Evolutionary conservation across 257 asterid genomes (phyloP), one percentile per base, ranked within the genome.

Genomic region (Schizonepeta tenuifolia): DNA sequence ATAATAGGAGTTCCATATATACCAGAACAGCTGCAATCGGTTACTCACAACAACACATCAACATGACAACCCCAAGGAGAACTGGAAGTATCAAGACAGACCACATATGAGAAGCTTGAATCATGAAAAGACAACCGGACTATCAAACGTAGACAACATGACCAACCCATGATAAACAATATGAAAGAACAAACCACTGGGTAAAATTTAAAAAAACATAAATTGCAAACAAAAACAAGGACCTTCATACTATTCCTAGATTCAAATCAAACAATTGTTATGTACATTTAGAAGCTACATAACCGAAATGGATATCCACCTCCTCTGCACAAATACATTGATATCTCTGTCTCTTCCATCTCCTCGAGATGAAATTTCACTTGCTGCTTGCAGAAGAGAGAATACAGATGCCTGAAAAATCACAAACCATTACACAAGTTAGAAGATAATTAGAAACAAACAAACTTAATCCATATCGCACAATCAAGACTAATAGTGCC

Each of bases 261-360:
- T 70, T 26, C 22, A 56, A 51, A 65, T 69, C n/a, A 71, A 22
- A 35, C 51, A 54, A 72, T 60, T 69, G 51, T 17, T 41, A 65
- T 8, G 31, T 61, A 66, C 9, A 38, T 59, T 24, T 43, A 62
- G 62, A 73, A 65, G 71, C 66, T 69, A 65, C 47, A 59, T 15
- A 55, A 65, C 50, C n/a, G 59, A 50, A 61, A 68, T 62, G 50
- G 68, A 38, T 44, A 10, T n/a, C 11, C 80, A 95, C 99, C 99
- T 90, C 81, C 93, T 85, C 75, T 92, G 92, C 38, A 90, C 92
- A 82, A 90, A 95, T 67, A 88, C 80, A 65, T 87, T 87, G 75
- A 85, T 86, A 84, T 95, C 96, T 71, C 83, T 84, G 76, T 90
- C 97, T 84, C 98, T 90, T 73, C 94, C 90, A 75, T 95, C 97